Base-by-base conservation (phyloP, 805 yeast genomes). In the Sugiyamaella valdiviana region DNA sequence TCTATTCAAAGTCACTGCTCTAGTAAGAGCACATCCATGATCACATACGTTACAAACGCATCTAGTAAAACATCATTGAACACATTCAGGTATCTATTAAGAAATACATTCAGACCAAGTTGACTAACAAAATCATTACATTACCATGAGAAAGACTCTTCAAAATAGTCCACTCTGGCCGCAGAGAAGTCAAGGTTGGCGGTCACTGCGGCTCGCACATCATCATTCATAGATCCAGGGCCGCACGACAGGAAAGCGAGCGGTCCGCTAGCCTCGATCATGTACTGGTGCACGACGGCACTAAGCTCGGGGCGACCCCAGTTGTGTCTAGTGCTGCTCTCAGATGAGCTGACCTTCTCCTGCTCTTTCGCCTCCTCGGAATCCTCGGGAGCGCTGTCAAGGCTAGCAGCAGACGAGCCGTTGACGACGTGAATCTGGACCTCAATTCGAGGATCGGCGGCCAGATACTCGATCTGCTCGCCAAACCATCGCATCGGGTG, bases 141-240 rank as follows among this genome's bases (percentile, higher is more conserved):
- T 52, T 59, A 78, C 91, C 91, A 84, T 12, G 75, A 70, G 65
- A 83, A 87, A 41, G 82, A 67, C 61, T 83, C 88, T 60, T 85
- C 93, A 60, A 70, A 77, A 58, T 78, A 78, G 50, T 83, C 87
- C n/a, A 85, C 73, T 44, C 83, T 68, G 43, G 73, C 68, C 2
- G 66, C 63, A 20, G 71, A 64, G 23, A 63, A 52, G 10, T 64
- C 63, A 24, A 82, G 62, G 40, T 70, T 63, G 12, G 65, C 54
- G 0, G 75, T 69, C 2, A 80, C 74, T 3, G 73, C 61, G 36
- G 67, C 60, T 59, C 91, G 72, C 17, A 80, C 55, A 2, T 67
- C 72, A 57, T 82, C 89, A 54, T 73, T 80, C 74, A 81, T 74
- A 4, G 62, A 46, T 29, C 78, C 74, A 42, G 82, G 84, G 5